A percentile compares a stretch with the other conserved stretches of the same genome.
Evolutionary conservation across 331 rosid genomes (phyloP).

Genomic region (Quercus lobata): DNA sequence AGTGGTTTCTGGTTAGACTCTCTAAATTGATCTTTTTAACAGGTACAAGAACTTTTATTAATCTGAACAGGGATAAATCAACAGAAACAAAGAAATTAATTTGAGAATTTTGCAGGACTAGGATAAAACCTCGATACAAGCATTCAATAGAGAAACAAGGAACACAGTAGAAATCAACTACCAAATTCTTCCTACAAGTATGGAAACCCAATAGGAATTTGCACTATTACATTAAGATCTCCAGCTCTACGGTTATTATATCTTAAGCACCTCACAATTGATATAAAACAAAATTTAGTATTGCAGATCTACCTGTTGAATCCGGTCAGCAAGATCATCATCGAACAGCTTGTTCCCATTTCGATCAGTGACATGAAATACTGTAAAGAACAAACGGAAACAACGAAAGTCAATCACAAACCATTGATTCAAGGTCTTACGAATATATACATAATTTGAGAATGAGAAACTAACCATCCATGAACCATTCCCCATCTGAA

Average conservation of each 20-base stretch:
- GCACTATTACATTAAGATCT: not conserved
- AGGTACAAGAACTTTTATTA: not conserved
- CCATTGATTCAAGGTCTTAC: not conserved
- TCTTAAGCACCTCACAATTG: not conserved
- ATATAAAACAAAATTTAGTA: not conserved
- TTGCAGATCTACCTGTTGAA: conserved; percentile 79
- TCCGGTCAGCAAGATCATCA: conserved; percentile 75
- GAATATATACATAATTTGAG: not conserved
- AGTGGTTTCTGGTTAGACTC: not conserved
- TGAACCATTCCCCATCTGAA: conserved; percentile 98
- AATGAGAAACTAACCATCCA: conserved; percentile 71
- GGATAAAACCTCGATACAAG: not conserved
- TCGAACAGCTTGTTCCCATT: conserved; percentile 69
- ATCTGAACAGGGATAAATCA: not conserved
- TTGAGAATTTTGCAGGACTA: not conserved
- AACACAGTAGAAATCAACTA: not conserved
- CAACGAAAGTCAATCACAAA: conserved; percentile 1
- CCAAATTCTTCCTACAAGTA: not conserved
- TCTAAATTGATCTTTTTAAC: not conserved
- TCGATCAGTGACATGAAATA: conserved; percentile 87
- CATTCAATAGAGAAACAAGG: not conserved
- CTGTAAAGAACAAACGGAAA: conserved; percentile 29
- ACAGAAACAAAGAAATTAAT: not conserved
- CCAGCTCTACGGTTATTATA: not conserved
- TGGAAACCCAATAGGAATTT: not conserved